Evolutionary conservation across 768 basidiomycete species (phyloP), one percentile per base, ranked within the genome.

Genomic region (Multifurca ochricompacta): DNA sequence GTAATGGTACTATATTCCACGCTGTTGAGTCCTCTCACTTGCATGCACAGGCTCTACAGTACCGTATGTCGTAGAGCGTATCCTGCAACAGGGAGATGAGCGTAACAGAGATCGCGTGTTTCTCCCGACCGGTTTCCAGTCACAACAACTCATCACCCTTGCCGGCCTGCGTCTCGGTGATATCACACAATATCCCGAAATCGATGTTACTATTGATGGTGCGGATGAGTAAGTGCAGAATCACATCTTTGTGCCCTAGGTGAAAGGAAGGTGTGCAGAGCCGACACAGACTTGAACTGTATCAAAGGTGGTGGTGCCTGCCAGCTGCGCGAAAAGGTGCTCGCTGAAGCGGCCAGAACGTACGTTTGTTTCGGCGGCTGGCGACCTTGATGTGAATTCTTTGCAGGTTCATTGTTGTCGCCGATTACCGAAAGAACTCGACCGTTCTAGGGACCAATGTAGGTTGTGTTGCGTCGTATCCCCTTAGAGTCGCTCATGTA

Each of bases 251-350:
- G 11, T 31, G 21, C 11, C 16, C 3, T 34, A 25, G 10, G 28
- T 28, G 8, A 13, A 45, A 25, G 31, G 11, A 16, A 39, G 18
- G n/a, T 7, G 10, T 41, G 28, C 65, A 95, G 93, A 71, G 91
- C 96, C 21, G 93, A 97, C 68, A 69, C 76, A 37, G 69, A 80
- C 36, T 74, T 99, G 48, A 94, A 98, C 70, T 88, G 88, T 58
- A 94, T 99, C 72, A 98, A 99, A 71, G 95, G 91, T 6, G 95
- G 95, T 53, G 95, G 95, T 2, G 95, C 92, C 1, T 97, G 95
- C 67, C 96, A 98, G 62, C 72, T 98, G 31, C 81, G 94, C 27
- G 96, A 99, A 72, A 99, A 99, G 69, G 93, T 99, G 6, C 79
- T 99, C 13, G 96, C 96, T 1, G 96, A 99, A 68, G 94, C 93